Conservation (phyloP, 2,329 filamentous ascomycete genomes). For the Pestalotiopsis sp. region DNA sequence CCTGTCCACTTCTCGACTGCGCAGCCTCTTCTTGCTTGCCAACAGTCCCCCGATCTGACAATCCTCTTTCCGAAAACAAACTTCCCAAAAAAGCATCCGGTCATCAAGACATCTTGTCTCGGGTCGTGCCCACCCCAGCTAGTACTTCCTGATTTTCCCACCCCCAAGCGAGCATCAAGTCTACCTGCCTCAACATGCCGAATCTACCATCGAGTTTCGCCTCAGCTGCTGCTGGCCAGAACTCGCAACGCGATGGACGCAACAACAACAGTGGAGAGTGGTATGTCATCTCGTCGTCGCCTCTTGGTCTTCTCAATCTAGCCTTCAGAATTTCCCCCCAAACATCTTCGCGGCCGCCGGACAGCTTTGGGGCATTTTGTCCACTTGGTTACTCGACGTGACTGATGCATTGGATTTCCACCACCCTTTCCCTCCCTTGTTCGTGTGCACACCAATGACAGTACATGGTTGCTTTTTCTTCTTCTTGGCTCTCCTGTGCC, state of each 20-base stretch:
- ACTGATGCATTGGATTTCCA: neutral
- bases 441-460: neutral
- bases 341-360: neutral
- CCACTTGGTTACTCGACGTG: neutral
- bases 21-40: neutral
- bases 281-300: conserved; percentile 50
- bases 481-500: neutral
- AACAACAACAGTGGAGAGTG: conserved; percentile 67
- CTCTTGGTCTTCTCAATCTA: conserved; percentile 1
- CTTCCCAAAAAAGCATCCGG: neutral
- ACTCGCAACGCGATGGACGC: conserved; percentile 60
- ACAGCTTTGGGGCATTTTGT: neutral
- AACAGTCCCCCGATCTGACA: neutral
- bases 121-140: neutral
- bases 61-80: neutral
- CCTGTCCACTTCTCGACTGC: neutral
- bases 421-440: neutral
- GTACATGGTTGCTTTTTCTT: neutral
- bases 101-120: neutral
- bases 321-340: neutral
- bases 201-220: conserved; percentile 83
- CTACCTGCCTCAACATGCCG: conserved; percentile 52
- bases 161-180: neutral
- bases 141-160: neutral
- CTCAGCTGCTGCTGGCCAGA: conserved; percentile 79